phyloP scores from a whole-genome alignment of 306 rosid species.

The Alnus glutinosa region DNA sequence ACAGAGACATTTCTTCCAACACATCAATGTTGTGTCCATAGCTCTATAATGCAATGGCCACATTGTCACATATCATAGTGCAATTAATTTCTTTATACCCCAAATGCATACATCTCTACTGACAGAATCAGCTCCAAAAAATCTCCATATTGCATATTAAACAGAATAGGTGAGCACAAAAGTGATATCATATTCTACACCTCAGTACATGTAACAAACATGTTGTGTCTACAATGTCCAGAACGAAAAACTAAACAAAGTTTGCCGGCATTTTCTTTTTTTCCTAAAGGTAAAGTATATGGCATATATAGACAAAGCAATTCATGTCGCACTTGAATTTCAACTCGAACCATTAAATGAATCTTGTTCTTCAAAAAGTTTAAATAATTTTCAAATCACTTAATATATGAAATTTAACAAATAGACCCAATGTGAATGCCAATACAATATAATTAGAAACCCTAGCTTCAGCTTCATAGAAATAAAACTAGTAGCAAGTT shows the following conservation, averaged over 20 bases:
- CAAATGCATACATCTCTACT: neutral
- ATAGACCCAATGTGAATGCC: neutral
- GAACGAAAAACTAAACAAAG: neutral
- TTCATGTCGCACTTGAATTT: neutral
- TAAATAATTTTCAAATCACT: neutral
- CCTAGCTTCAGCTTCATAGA: no score
- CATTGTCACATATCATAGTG: neutral
- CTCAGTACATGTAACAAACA: neutral
- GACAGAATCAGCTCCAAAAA: neutral
- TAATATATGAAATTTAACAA: neutral
- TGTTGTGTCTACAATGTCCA: neutral
- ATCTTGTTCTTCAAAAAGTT: neutral
- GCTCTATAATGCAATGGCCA: neutral
- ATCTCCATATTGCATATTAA: neutral
- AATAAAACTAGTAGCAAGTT: no score
- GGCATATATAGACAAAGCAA: neutral
- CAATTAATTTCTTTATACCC: neutral
- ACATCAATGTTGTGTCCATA: neutral
- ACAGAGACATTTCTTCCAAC: neutral
- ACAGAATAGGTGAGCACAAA: neutral
- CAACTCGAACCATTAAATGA: neutral
- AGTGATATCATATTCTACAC: neutral
- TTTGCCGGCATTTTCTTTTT: neutral
- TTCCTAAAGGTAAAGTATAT: neutral
- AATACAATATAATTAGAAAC: neutral